Evolutionary conservation across 805 yeast genomes (phyloP), one percentile per base, ranked within the genome.

Genomic region (Kluyveromyces nonfermentans): DNA sequence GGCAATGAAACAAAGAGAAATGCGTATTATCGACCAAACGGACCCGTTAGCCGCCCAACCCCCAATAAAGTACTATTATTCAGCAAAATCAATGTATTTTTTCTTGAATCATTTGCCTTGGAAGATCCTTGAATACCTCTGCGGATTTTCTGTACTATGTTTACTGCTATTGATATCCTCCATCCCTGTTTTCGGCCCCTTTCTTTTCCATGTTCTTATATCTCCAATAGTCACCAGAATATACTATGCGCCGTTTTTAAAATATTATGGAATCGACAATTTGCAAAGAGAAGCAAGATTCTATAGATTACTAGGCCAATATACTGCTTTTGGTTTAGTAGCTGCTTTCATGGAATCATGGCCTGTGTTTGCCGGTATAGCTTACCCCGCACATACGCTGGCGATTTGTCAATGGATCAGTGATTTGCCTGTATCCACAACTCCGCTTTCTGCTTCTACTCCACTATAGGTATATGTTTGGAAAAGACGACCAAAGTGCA

Each of bases 171-270:
- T 46, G n/a, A 33, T 60, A 16, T 55, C 64, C 7, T 46, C 50
- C 28, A 39, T 60, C 18, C 66, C 66, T 28, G 38, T 62, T 7
- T 16, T 57, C 7, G 66, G 66, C 2, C 64, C 66, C 10, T 39
- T 53, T n/a, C 7, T 51, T 6, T 62, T 58, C 47, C 49, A 50
- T 37, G 34, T 54, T 7, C 17, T 53, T 5, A 51, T 62, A 5
- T 50, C 63, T 14, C 63, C 64, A 7, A 48, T 56, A 37, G 49
- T 62, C 12, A 43, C 60, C 9, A 56, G 52, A 40, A 51, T 58
- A 35, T 60, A 60, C 46, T 50, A 57, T 35, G 50, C 64, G 3
- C 40, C 42, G 14, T 46, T 33, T 40, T 43, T 30, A 14, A 33
- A 9, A 37, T 40, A 33, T 36, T 35, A n/a, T 42, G 43, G 7